These are phyloP conservation scores for Aspergillus ochraceus DNA, from an alignment of 2,329 filamentous ascomycete species.

Conservation along the genomic window DNA sequence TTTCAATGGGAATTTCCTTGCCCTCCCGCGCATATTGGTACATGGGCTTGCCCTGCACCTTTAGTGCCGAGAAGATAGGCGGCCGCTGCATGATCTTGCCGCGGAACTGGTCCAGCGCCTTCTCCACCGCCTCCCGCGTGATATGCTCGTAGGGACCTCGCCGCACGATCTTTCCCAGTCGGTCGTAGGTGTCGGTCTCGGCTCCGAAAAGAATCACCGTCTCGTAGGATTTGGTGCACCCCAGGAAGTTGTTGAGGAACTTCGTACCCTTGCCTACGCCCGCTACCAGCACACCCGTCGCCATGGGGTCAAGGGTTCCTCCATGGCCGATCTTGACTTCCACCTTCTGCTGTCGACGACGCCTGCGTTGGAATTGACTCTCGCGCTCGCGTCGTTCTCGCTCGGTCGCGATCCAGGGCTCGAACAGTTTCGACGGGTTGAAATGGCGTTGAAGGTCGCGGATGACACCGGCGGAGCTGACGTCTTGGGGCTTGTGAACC, in stretches of 20 bases:
- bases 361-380: constrained; percentile 58
- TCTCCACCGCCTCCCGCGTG: constrained; percentile 74
- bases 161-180: constrained; percentile 77
- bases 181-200: constrained; percentile 89
- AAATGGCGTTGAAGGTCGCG: constrained; percentile 84
- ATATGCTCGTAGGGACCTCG: constrained; percentile 76
- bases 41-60: constrained; percentile 88
- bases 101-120: constrained; percentile 71
- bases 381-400: constrained; percentile 57
- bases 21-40: constrained; percentile 96
- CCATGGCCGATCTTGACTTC: constrained; percentile 95
- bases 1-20: constrained; percentile 79
- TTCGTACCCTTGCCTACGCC: constrained; percentile 90
- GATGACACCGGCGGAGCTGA: constrained; percentile 87
- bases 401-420: constrained; percentile 70
- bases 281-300: constrained; percentile 87
- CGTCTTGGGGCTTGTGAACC: constrained; percentile 86
- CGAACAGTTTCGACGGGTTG: constrained; percentile 77
- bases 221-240: constrained; percentile 93
- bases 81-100: constrained; percentile 88
- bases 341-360: constrained; percentile 60
- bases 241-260: constrained; percentile 71
- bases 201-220: constrained; percentile 85
- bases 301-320: constrained; percentile 90
- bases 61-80: constrained; percentile 88